Evolutionary conservation across 257 asterid species (phyloP).

Genomic region (Fraxinus americana): DNA sequence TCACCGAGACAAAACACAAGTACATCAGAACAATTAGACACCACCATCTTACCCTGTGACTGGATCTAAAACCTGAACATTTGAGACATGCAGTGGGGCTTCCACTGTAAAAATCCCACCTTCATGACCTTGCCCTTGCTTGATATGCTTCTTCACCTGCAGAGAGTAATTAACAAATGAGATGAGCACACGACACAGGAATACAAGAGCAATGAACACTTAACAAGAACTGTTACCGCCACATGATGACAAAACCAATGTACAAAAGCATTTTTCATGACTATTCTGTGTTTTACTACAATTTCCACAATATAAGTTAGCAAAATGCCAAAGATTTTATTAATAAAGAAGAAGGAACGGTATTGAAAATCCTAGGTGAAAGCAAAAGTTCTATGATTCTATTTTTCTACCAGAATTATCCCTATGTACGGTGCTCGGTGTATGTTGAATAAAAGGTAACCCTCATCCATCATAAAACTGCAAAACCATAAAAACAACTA

Average conservation of each 20-base stretch:
- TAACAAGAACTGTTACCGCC: background rate
- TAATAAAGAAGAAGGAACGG: background rate
- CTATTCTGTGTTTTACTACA: background rate
- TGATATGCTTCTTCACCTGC: slow-evolving; percentile 96
- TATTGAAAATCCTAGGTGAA: background rate
- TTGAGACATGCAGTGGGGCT: slow-evolving; percentile 94
- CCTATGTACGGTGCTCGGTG: background rate
- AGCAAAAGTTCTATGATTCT: background rate
- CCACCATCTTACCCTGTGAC: slow-evolving; percentile 64
- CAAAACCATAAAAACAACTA: background rate
- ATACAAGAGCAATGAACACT: background rate
- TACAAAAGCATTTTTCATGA: background rate
- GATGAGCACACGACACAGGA: background rate
- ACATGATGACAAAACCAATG: background rate
- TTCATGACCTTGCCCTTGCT: slow-evolving; percentile 97
- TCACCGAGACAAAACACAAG: background rate
- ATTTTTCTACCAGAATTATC: slow-evolving; percentile 8
- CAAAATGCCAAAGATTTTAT: background rate
- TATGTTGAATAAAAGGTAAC: background rate
- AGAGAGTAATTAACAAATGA: slow-evolving; percentile 16
- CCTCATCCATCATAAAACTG: background rate
- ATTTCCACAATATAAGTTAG: background rate
- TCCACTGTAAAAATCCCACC: slow-evolving; percentile 96
- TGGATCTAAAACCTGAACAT: slow-evolving; percentile 91
- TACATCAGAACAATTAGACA: slow-evolving; percentile 7